A percentile compares a stretch with the other conserved stretches of the same genome.
phyloP scores from a whole-genome alignment of 441 rosid species.

The Daphne laureola region DNA sequence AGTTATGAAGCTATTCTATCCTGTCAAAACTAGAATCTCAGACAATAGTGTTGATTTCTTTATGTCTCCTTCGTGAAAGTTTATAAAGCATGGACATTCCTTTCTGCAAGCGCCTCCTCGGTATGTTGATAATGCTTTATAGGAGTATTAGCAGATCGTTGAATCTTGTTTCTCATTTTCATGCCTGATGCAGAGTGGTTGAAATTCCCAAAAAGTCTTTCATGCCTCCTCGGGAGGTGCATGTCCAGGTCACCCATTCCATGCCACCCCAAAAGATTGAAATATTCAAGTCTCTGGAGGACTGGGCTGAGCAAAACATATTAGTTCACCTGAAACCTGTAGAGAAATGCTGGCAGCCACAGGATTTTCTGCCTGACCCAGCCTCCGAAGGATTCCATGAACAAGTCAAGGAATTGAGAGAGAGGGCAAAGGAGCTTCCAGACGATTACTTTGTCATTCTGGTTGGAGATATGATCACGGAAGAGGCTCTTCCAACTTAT shows the following conservation, averaged over 20 bases:
- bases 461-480: constrained; percentile 93
- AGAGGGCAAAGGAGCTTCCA: constrained; percentile 69
- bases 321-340: constrained; percentile 70
- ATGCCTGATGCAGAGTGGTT: constrained; percentile 45
- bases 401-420: constrained; percentile 69
- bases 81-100: no score
- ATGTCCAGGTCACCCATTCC: constrained; percentile 73
- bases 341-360: constrained; percentile 92
- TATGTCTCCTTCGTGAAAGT: no score
- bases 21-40: no score
- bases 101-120: no score
- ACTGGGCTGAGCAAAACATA: constrained; percentile 71
- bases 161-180: neutral
- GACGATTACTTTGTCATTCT: constrained; percentile 83
- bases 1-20: no score
- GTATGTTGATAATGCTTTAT: no score
- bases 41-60: no score
- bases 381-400: constrained; percentile 71
- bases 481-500: constrained; percentile 92
- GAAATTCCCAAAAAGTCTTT: constrained; percentile 68
- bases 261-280: constrained; percentile 85
- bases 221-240: constrained; percentile 63
- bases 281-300: constrained; percentile 79
- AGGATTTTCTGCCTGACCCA: constrained; percentile 81
- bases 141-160: no score